phyloP scores from a whole-genome alignment of 2,329 filamentous ascomycete genomes.

The Xylaria sp. region DNA sequence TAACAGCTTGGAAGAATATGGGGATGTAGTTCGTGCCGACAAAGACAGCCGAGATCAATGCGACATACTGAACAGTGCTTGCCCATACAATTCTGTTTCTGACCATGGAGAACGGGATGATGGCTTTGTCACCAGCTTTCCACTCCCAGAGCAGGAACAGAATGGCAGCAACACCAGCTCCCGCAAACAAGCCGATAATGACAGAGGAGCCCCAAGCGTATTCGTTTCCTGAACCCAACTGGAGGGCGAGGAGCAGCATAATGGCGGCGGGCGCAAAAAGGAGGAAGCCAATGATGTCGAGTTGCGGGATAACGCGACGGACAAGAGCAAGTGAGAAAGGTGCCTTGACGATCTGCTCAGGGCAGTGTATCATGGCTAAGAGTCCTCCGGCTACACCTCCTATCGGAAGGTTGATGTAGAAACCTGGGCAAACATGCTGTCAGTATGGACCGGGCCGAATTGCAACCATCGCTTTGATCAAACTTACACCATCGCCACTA shows the following conservation, averaged over 20 bases:
- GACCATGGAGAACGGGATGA: slow-evolving; percentile 44
- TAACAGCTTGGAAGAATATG: slow-evolving; percentile 32
- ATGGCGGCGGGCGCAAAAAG: slow-evolving; percentile 40
- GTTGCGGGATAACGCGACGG: slow-evolving; percentile 29
- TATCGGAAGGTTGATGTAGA: slow-evolving; percentile 43
- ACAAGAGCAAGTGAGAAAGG: slow-evolving; percentile 23
- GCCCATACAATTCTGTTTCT: slow-evolving; percentile 40
- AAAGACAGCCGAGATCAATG: slow-evolving; percentile 41
- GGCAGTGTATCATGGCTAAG: slow-evolving; percentile 33
- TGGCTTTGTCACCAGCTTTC: slow-evolving; percentile 41
- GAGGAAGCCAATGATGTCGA: slow-evolving; percentile 40
- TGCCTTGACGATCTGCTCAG: slow-evolving; percentile 34
- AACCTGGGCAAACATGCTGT: slow-evolving; percentile 9
- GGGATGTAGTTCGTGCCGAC: slow-evolving; percentile 31
- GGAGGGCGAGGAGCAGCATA: slow-evolving; percentile 41
- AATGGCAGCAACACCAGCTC: slow-evolving; percentile 30
- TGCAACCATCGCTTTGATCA: neutral
- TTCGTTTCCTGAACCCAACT: slow-evolving; percentile 38
- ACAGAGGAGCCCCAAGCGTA: slow-evolving; percentile 37
- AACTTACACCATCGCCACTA: slow-evolving; percentile 21
- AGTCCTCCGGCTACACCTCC: slow-evolving; percentile 34
- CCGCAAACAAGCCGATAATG: slow-evolving; percentile 39
- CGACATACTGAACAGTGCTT: slow-evolving; percentile 37
- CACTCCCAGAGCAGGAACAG: slow-evolving; percentile 40
- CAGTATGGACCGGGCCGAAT: slow-evolving; percentile 29